Evolutionary conservation across 139 green algal species (phyloP), one percentile per base, ranked within the genome.

Genomic region (Zygnema cylindricum): DNA sequence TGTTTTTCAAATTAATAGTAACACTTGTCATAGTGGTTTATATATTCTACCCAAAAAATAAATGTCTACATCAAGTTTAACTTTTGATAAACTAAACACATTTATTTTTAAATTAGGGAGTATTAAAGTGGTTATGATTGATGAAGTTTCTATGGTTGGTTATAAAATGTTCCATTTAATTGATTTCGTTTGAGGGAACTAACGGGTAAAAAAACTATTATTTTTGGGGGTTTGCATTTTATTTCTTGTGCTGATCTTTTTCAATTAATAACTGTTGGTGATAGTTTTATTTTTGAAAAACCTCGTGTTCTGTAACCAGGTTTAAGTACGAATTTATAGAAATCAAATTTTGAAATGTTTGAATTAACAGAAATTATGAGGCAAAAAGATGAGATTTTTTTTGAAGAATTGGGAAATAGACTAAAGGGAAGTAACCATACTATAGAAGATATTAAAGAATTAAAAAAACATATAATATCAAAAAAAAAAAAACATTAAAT

Each of bases 131-230:
- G n/a, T 83, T 35, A 33, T 83, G 11, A 55, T 83, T 16, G 76
- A 83, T 83, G 76, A 83, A 69, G 32, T 83, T 3, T 83, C 76
- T 69, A 83, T 83, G 76, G 30, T 83, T 54, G 38, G 38, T 25
- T 16, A 63, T 7, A 7, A 16, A 25, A 25, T 63, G 16, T 63
- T 63, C 16, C 7, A 25, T 7, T 7, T 16, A 63, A 16, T 63
- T 63, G 49, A 63, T 7, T 25, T 63, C 7, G 49, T 25, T 16
- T 63, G 16, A 63, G 49, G 16, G 16, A 7, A 63, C 49, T 63
- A 25, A 25, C 16, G 7, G 7, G 49, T 63, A 63, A 63, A 63
- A n/a, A n/a, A n/a, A 63, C 49, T 63, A 63, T 25, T 25, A 7
- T 16, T 7, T 63, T 63, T 63, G 49, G 49, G 7, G 49, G 49